A percentile compares a stretch with the other conserved stretches of the same genome.
These are phyloP conservation scores for Cryoendolithus antarcticus DNA, from an alignment of 2,329 filamentous ascomycete species.

Conservation along the genomic window DNA sequence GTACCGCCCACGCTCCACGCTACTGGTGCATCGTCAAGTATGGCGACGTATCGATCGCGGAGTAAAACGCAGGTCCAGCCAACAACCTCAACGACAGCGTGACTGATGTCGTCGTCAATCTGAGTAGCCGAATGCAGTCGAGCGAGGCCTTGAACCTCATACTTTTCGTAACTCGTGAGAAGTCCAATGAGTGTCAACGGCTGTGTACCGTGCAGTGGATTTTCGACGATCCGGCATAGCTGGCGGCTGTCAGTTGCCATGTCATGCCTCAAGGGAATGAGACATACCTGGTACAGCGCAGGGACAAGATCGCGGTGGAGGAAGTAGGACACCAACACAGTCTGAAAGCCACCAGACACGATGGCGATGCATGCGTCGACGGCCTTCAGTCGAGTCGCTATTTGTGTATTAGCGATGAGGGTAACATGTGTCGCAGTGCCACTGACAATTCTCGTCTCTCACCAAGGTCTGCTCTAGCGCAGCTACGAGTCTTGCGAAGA, in stretches of 20 bases:
- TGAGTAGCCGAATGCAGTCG: constrained; percentile 86
- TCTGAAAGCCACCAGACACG: constrained; percentile 89
- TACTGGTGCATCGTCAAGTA: constrained; percentile 83
- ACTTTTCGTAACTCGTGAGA: constrained; percentile 97
- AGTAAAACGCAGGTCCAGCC: constrained; percentile 57
- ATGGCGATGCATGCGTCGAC: constrained; percentile 71
- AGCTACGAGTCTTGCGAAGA: constrained; percentile 80
- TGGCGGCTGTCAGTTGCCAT: neutral
- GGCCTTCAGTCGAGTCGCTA: constrained; percentile 66
- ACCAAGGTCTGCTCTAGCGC: constrained; percentile 73
- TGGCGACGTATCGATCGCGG: constrained; percentile 64
- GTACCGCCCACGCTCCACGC: constrained; percentile 77
- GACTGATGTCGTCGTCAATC: constrained; percentile 79
- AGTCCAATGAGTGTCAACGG: constrained; percentile 77
- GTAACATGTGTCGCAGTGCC: neutral
- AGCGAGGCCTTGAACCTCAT: constrained; percentile 96
- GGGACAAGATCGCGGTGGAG: constrained; percentile 91
- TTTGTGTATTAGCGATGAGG: constrained; percentile 4
- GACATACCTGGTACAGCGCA: constrained; percentile 77
- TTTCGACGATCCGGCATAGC: constrained; percentile 54
- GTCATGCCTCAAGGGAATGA: too few species aligned
- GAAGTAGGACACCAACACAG: constrained; percentile 85
- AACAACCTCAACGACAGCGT: constrained; percentile 65
- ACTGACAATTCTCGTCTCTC: constrained; percentile 57
- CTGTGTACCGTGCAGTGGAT: constrained; percentile 46